Conservation (phyloP, 192 early-diverging fungal genomes). For the Glomus cerebriforme region DNA sequence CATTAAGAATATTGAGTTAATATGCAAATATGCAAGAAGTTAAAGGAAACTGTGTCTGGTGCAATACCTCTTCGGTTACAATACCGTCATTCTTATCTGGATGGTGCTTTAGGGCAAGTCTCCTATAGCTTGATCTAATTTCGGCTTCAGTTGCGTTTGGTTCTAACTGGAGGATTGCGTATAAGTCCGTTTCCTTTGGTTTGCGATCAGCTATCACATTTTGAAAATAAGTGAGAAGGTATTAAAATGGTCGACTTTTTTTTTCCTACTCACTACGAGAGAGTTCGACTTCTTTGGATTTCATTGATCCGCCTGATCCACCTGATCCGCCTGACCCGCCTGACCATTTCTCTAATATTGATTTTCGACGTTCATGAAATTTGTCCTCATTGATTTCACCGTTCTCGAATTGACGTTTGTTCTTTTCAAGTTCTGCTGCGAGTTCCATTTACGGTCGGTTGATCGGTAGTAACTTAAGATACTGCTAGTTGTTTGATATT, state of each 20-base stretch:
- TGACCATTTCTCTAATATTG: neutral
- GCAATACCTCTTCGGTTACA: neutral
- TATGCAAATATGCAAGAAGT: neutral
- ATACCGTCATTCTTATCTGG: conserved; percentile 66
- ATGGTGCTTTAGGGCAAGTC: conserved; percentile 84
- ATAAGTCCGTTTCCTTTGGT: conserved; percentile 79
- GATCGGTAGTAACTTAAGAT: no score
- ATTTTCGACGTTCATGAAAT: neutral
- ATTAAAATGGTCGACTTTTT: neutral
- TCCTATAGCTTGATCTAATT: conserved; percentile 94
- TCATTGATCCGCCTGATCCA: neutral
- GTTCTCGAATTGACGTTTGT: neutral
- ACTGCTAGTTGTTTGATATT: no score
- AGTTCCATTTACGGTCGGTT: no score
- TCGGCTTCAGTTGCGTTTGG: conserved; percentile 75
- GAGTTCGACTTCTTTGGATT: neutral
- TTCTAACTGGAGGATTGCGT: conserved; percentile 80
- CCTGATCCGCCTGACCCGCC: no score
- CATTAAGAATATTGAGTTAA: neutral
- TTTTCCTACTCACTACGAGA: neutral
- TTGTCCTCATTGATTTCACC: neutral
- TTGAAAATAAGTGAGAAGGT: neutral
- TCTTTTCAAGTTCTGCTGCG: no score
- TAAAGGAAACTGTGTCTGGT: neutral
- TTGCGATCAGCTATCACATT: conserved; percentile 22